phyloP scores from a whole-genome alignment of 2,329 filamentous ascomycete genomes.

The Aschersonia sp. region DNA sequence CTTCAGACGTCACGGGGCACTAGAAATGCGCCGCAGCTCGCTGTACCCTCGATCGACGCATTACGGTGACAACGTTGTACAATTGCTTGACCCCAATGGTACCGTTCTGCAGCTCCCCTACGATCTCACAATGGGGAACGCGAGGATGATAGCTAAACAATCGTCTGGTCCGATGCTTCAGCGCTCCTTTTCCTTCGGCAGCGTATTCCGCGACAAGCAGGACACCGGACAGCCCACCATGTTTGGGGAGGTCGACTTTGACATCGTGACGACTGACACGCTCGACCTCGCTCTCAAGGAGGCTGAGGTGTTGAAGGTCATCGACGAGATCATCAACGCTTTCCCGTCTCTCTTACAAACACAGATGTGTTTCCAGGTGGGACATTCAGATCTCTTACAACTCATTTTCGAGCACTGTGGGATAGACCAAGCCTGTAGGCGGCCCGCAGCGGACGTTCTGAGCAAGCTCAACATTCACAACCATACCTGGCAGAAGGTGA shows the following conservation, averaged over 20 bases:
- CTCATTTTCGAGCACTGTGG: constrained; percentile 84
- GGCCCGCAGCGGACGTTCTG: constrained; percentile 65
- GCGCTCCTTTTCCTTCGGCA: constrained; percentile 76
- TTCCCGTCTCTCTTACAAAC: constrained; percentile 61
- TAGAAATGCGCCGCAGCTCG: constrained; percentile 61
- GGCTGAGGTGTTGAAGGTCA: constrained; percentile 83
- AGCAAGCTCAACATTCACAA: constrained; percentile 77
- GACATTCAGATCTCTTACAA: constrained; percentile 75
- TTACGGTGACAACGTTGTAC: constrained; percentile 60
- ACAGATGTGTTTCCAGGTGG: constrained; percentile 79
- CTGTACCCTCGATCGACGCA: constrained; percentile 73
- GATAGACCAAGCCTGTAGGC: constrained; percentile 53
- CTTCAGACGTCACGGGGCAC: constrained; percentile 79
- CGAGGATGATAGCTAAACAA: constrained; percentile 66
- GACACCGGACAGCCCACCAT: constrained; percentile 70
- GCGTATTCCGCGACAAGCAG: constrained; percentile 67
- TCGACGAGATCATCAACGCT: constrained; percentile 75
- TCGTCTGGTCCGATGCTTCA: constrained; percentile 45
- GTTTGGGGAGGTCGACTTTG: constrained; percentile 87
- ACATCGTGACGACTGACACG: constrained; percentile 76
- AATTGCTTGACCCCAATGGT: constrained; percentile 68
- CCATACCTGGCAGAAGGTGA: constrained; percentile 71
- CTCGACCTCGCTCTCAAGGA: constrained; percentile 79
- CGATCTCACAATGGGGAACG: constrained; percentile 81
- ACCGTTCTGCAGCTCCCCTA: constrained; percentile 90